phyloP scores from a whole-genome alignment of 331 rosid species.

The Malus hybrid region DNA sequence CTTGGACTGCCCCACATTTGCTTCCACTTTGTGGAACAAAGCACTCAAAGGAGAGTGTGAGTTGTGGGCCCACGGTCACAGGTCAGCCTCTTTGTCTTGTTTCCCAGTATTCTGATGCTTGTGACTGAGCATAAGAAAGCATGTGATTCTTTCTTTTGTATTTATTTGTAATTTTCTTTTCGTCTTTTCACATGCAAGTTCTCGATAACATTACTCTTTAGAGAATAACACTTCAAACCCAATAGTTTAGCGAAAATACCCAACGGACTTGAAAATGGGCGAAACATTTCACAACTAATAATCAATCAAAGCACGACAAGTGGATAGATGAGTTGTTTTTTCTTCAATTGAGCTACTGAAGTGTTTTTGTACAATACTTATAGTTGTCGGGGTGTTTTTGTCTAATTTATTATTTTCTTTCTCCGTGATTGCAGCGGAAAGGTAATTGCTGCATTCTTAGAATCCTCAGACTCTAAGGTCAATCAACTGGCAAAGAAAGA shows the following conservation, averaged over 20 bases:
- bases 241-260: background rate
- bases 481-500: conserved; percentile 45
- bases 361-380: background rate
- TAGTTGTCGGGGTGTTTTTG: background rate
- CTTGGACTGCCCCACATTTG: conserved; percentile 75
- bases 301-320: background rate
- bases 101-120: conserved; percentile 4
- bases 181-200: background rate
- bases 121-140: background rate
- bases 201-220: background rate
- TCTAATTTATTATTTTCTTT: background rate
- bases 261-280: background rate
- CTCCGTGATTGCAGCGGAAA: conserved; percentile 54
- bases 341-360: background rate
- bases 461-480: conserved; percentile 52
- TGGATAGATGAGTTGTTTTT: background rate
- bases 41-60: conserved; percentile 73
- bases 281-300: background rate
- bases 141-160: conserved; percentile 10
- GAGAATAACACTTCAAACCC: background rate
- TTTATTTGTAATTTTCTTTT: background rate
- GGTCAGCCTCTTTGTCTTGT: conserved; percentile 29
- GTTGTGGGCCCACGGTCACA: conserved; percentile 75
- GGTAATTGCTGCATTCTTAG: conserved; percentile 73
- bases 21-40: conserved; percentile 68